A percentile compares a stretch with the other conserved stretches of the same genome.
These are phyloP conservation scores for Pythium scleroteichum DNA, from an alignment of 352 stramenopile species.

Conservation along the genomic window DNA sequence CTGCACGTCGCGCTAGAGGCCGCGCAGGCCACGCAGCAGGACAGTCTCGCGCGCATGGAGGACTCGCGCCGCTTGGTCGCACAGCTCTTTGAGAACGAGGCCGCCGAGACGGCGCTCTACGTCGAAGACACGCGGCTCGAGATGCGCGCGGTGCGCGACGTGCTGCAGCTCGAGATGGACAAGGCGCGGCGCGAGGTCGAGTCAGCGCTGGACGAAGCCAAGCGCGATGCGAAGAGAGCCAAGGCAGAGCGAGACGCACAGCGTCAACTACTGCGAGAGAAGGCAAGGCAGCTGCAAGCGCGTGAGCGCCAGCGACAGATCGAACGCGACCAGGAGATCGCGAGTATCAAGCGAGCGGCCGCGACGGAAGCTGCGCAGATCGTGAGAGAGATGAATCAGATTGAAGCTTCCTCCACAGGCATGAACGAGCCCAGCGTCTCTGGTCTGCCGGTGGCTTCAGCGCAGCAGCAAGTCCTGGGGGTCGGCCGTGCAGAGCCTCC, in stretches of 20 bases:
- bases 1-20: slow-evolving; percentile 21
- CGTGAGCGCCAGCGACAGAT: not conserved
- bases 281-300: slow-evolving; percentile 1
- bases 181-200: slow-evolving; percentile 17
- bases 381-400: not conserved
- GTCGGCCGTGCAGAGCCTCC: not conserved
- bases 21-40: slow-evolving; percentile 12
- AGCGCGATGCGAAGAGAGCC: slow-evolving; percentile 14
- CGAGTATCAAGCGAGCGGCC: not conserved
- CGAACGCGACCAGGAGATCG: slow-evolving; percentile 1
- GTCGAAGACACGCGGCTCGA: slow-evolving; percentile 26
- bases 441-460: too few relatives aligned
- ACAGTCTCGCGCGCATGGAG: slow-evolving; percentile 20
- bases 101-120: slow-evolving; percentile 24
- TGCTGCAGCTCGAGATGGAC: slow-evolving; percentile 33
- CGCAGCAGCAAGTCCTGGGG: too few relatives aligned
- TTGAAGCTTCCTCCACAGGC: not conserved
- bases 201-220: slow-evolving; percentile 13
- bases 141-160: slow-evolving; percentile 30
- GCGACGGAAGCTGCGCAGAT: not conserved
- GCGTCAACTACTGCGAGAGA: not conserved
- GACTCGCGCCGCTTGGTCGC: slow-evolving; percentile 20
- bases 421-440: not conserved
- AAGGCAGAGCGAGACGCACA: not conserved
- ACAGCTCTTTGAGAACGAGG: slow-evolving; percentile 25